These are phyloP conservation scores for Amanita phalloides DNA, from an alignment of 768 basidiomycete species.

Conservation along the genomic window DNA sequence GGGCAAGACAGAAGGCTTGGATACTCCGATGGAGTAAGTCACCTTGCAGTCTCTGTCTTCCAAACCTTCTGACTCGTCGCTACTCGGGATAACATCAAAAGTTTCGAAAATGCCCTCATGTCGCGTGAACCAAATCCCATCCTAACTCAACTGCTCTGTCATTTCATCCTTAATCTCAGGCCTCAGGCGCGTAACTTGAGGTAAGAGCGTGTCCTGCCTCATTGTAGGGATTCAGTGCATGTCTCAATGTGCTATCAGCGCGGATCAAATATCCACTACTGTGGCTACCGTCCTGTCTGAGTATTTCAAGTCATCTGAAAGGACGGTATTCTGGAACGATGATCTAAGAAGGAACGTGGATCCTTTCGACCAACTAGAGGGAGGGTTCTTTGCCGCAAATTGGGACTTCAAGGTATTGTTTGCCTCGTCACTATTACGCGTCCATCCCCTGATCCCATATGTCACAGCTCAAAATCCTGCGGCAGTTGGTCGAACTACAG, in stretches of 20 bases:
- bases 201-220: constrained; percentile 37
- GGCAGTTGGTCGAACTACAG: constrained; percentile 80
- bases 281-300: constrained; percentile 60
- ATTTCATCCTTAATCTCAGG: constrained; percentile 74
- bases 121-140: constrained; percentile 62
- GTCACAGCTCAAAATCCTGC: constrained; percentile 66
- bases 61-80: constrained; percentile 14
- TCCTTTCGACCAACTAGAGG: constrained; percentile 54
- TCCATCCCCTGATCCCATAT: constrained; percentile 5
- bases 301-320: constrained; percentile 61
- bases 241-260: constrained; percentile 35
- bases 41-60: constrained; percentile 11
- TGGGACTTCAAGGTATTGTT: constrained; percentile 74
- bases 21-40: constrained; percentile 78
- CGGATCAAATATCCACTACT: constrained; percentile 75
- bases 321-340: constrained; percentile 77
- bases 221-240: constrained; percentile 12
- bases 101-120: constrained; percentile 73
- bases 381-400: constrained; percentile 70
- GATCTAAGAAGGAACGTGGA: constrained; percentile 55
- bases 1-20: constrained; percentile 67
- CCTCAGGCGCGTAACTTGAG: constrained; percentile 87
- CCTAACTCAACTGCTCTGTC: constrained; percentile 59
- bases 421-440: constrained; percentile 13
- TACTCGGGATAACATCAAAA: constrained; percentile 26